Percentiles rank a stretch among this genome's conserved stretches.
phyloP scores from a whole-genome alignment of 2,329 filamentous ascomycete genomes.

The Dothideomycetes sp. region DNA sequence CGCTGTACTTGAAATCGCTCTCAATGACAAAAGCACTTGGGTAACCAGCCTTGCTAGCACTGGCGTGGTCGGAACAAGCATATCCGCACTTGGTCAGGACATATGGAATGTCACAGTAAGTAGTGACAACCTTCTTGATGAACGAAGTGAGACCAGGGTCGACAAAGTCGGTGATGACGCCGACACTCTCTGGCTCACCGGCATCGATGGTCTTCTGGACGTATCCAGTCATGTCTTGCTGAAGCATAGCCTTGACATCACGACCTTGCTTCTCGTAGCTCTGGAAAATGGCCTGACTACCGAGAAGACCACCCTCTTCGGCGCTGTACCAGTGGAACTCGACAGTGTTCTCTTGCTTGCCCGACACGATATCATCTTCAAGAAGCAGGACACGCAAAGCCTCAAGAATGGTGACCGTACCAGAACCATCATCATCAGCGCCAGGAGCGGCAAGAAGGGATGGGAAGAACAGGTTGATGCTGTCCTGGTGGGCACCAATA shows the following conservation, averaged over 20 bases:
- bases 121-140: constrained; percentile 78
- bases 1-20: constrained; percentile 54
- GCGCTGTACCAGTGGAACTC: constrained; percentile 97
- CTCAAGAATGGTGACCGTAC: constrained; percentile 81
- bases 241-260: constrained; percentile 89
- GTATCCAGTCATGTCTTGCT: constrained; percentile 97
- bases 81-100: constrained; percentile 84
- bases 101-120: constrained; percentile 83
- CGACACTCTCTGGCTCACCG: constrained; percentile 74
- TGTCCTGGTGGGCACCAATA: constrained; percentile 88
- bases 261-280: constrained; percentile 63
- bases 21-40: constrained; percentile 70
- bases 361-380: constrained; percentile 57
- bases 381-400: constrained; percentile 69
- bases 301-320: constrained; percentile 78
- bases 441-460: constrained; percentile 77
- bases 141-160: constrained; percentile 74
- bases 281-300: constrained; percentile 82
- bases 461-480: constrained; percentile 85
- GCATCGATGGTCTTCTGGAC: constrained; percentile 73
- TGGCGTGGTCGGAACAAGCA: constrained; percentile 68
- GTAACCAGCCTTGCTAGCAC: constrained; percentile 64
- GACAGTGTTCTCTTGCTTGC: constrained; percentile 72
- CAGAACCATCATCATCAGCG: constrained; percentile 78
- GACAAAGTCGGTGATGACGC: constrained; percentile 88